These are phyloP conservation scores for Fomitopsis schrenkii DNA, from an alignment of 1,284 basidiomycete genomes.

Conservation along the genomic window DNA sequence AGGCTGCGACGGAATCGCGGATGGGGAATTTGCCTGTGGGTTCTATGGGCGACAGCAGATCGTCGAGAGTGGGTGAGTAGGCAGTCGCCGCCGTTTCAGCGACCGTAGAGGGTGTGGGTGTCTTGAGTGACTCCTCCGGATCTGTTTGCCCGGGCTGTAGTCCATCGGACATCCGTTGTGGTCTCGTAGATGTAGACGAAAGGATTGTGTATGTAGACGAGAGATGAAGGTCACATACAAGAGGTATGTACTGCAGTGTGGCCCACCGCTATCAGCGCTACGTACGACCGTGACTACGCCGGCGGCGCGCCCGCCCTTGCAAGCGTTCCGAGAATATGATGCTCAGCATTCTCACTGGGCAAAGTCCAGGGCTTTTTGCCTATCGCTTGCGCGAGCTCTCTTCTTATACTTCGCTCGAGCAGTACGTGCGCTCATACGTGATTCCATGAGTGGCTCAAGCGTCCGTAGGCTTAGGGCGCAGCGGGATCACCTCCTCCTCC, in stretches of 20 bases:
- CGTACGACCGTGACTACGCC: background rate
- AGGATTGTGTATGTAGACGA: background rate
- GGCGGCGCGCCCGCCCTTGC: too few relatives aligned
- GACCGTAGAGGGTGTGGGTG: slow-evolving; percentile 1
- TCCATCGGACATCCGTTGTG: slow-evolving; percentile 1
- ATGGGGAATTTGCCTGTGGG: slow-evolving; percentile 19
- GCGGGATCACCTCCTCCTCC: background rate
- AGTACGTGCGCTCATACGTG: too few relatives aligned
- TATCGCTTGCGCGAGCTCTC: too few relatives aligned
- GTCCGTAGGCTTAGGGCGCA: background rate
- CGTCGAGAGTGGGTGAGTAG: slow-evolving; percentile 27
- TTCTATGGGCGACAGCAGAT: slow-evolving; percentile 38
- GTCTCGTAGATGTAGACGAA: background rate
- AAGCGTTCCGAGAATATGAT: background rate
- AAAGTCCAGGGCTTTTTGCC: too few relatives aligned
- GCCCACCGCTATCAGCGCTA: background rate
- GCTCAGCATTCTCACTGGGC: background rate
- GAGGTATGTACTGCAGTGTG: background rate
- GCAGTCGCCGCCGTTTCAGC: background rate
- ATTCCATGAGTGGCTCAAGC: background rate
- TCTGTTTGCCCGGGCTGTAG: background rate
- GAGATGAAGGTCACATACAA: background rate
- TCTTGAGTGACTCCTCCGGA: background rate
- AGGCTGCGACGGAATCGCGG: slow-evolving; percentile 44
- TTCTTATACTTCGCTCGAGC: too few relatives aligned